Evolutionary conservation across 2,329 filamentous ascomycete genomes (phyloP), one percentile per base, ranked within the genome.

Genomic region (Penicillium brevicompactum): DNA sequence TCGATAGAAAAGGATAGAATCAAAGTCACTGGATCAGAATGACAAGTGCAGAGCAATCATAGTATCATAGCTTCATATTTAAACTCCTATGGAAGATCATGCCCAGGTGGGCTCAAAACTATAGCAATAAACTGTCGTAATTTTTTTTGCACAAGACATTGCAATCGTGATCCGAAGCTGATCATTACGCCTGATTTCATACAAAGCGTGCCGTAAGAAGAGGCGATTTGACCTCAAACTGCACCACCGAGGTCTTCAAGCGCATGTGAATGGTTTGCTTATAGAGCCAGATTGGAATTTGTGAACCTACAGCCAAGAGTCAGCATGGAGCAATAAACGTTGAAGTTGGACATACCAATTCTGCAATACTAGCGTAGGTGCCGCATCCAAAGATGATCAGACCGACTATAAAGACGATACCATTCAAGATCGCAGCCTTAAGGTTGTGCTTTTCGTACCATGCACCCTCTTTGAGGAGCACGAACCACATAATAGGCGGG

Each of bases 331-430:
- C 6, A 37, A 31, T 14, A 9, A 24, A 18, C 32, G n/a, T 13
- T n/a, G 7, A 27, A 18, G 7, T 11, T 14, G 14, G 10, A 32
- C 51, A 45, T 40, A 61, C 59, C 6, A 61, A 40, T 44, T 61
- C 59, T n/a, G 52, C 37, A 21, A 62, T 49, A 22, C 55, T 62
- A 7, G 58, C 37, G 34, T 58, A 62, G 4, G 56, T 60, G 4
- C 60, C 60, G n/a, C 60, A 55, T 11, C 38, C 60, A 16, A 62
- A 52, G 5, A 60, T 45, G 18, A 60, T 34, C 5, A 62, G 45
- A 3, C 60, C 60, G 9, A 60, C 50, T 2, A 58, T n/a, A 22
- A 62, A 62, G 6, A 58, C 47, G 13, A 58, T 30, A 18, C 37
- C 46, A 40, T 57, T 58, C n/a, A 37, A 51, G 11, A 62, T n/a